Evolutionary conservation across 1,284 basidiomycete genomes (phyloP).

Genomic region (Leucocoprinus gongylophorus): DNA sequence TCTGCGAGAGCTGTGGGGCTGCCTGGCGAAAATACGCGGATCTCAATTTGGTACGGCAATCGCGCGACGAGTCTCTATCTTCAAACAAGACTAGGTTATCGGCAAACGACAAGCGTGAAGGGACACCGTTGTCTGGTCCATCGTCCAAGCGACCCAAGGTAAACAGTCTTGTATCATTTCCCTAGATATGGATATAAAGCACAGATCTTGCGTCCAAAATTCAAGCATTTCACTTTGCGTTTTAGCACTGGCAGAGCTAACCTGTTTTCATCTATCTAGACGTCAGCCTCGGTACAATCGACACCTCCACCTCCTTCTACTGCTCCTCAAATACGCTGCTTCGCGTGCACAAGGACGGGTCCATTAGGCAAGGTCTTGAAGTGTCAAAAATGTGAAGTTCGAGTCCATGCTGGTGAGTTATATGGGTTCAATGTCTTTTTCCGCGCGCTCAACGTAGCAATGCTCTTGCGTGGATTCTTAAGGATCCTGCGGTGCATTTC

Average conservation of each 20-base stretch:
- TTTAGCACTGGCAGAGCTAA: conserved; percentile 2
- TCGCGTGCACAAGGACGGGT: conserved; percentile 70
- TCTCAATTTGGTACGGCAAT: conserved; percentile 55
- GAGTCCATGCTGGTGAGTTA: conserved; percentile 61
- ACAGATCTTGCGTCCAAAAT: conserved; percentile 12
- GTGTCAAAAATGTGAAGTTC: conserved; percentile 73
- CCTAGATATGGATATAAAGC: neutral
- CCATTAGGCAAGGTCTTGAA: conserved; percentile 69
- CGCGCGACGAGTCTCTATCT: conserved; percentile 55
- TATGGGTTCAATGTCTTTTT: neutral
- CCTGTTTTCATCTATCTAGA: conserved; percentile 30
- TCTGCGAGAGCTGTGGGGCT: conserved; percentile 77
- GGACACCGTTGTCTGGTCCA: conserved; percentile 61
- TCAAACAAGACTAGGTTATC: conserved; percentile 38
- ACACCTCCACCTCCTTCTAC: conserved; percentile 44
- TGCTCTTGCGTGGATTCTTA: neutral
- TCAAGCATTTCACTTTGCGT: conserved; percentile 65
- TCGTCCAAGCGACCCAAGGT: conserved; percentile 66
- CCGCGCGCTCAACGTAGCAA: conserved; percentile 1
- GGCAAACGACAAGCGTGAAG: conserved; percentile 64
- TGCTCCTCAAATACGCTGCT: conserved; percentile 62
- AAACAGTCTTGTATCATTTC: conserved; percentile 3
- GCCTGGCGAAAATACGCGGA: conserved; percentile 90
- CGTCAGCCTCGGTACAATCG: conserved; percentile 48
- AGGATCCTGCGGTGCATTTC: conserved; percentile 65